Base-by-base conservation (phyloP, 2,329 filamentous ascomycete species). In the Ophiocordyceps camponoti-floridani region DNA sequence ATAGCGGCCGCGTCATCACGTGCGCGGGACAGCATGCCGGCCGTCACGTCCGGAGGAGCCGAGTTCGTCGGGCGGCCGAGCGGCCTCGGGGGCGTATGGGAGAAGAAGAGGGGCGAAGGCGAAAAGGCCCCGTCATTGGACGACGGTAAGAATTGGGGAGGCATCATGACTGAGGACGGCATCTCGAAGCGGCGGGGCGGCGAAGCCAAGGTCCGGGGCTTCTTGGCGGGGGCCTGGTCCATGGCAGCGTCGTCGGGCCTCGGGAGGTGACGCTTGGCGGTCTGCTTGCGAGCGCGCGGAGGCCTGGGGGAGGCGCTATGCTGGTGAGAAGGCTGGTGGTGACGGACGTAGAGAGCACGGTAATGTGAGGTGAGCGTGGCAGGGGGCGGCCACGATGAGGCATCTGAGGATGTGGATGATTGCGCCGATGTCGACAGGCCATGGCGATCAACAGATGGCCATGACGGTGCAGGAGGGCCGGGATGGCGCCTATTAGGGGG, bases 41-140 rank as follows among this genome's bases (percentile, higher is more conserved):
- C 23, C 23, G 23, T 23, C 6, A 62, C 58, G 46, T 72, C 69
- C 13, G 63, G 55, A 19, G 62, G 56, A 19, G 57, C 56, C n/a
- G 60, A 54, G 14, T 50, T 63, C 8, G 60, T 56, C 13, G 65
- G 63, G 31, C 67, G 61, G 45, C 53, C 54, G 27, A 57, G 51
- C 30, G 62, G 59, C 35, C 57, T 58, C 12, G 59, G 58, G 14
- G 62, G 52, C 33, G 61, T 64, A 46, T 66, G 62, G 10, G 70
- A 72, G 53, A 72, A 73, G 57, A 73, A 73, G 26, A 23, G 23
- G 5, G 73, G 59, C 8, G 33, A 37, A 6, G 71, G 70, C 8
- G 70, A 73, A 10, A 62, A 60, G n/a, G 65, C 57, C 30, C 60
- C 60, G 41, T 67, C 63, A 28, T 54, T 47, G 23, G 49, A 45